Evolutionary conservation across 352 stramenopile genomes (phyloP).

Genomic region (Phytophthora ohioensis): DNA sequence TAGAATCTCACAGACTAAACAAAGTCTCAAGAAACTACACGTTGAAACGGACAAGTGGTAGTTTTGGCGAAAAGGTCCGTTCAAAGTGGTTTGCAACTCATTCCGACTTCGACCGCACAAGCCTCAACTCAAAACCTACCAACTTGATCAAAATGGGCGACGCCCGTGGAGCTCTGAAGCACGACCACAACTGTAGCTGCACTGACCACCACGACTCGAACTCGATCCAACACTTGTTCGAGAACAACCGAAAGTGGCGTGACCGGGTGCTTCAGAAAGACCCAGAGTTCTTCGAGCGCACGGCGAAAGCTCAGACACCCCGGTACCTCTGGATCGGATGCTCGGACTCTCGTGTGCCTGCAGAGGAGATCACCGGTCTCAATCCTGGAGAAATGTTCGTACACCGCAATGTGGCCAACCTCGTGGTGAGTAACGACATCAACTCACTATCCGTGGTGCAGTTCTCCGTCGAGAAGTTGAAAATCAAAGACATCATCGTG

Average conservation of each 20-base stretch:
- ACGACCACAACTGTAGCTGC: constrained; percentile 29
- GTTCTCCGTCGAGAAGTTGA: constrained; percentile 87
- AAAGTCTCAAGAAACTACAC: too few species aligned
- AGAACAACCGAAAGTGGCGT: constrained; percentile 79
- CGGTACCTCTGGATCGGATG: constrained; percentile 92
- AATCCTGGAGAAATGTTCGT: constrained; percentile 89
- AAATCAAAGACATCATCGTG: constrained; percentile 93
- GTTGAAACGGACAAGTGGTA: too few species aligned
- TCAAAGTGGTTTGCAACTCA: constrained; percentile 17
- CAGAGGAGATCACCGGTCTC: constrained; percentile 86
- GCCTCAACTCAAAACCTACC: background rate
- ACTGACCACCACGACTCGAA: constrained; percentile 25
- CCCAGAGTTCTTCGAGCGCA: constrained; percentile 75
- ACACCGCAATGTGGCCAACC: constrained; percentile 90
- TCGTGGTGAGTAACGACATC: constrained; percentile 70
- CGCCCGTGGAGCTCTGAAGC: constrained; percentile 14
- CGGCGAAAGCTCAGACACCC: constrained; percentile 73
- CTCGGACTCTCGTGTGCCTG: constrained; percentile 85
- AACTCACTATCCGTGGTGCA: constrained; percentile 68
- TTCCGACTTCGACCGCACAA: constrained; percentile 12
- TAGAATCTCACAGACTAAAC: too few species aligned
- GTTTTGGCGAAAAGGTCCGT: too few species aligned
- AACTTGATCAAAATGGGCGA: constrained; percentile 15
- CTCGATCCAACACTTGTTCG: constrained; percentile 60
- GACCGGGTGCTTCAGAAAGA: constrained; percentile 60